These are phyloP conservation scores for Sonneratia alba DNA, from an alignment of 345 rosid species.

Conservation along the genomic window DNA sequence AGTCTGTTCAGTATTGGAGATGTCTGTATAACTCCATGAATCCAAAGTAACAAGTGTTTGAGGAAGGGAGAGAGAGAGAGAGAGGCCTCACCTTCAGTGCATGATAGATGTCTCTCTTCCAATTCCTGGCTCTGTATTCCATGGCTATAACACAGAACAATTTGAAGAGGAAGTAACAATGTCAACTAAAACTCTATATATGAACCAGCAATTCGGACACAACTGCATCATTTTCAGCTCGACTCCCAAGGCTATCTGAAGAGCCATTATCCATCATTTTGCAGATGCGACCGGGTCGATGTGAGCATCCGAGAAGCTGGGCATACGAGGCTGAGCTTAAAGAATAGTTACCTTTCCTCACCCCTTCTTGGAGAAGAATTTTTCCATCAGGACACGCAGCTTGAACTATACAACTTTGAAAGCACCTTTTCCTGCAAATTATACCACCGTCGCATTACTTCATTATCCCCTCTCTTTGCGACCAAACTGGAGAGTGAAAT, in stretches of 20 bases:
- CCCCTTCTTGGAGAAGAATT: conserved; percentile 5
- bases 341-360: conserved; percentile 2
- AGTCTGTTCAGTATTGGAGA: no score
- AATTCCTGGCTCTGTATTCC: conserved; percentile 9
- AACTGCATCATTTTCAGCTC: neutral
- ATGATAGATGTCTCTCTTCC: conserved; percentile 10
- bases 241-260: neutral
- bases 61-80: neutral
- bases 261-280: no score
- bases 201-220: neutral
- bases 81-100: conserved; percentile 4
- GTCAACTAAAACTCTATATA: no score
- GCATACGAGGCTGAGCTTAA: neutral
- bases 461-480: neutral
- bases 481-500: neutral
- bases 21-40: no score
- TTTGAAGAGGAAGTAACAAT: neutral
- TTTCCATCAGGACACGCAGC: conserved; percentile 5
- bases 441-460: no score
- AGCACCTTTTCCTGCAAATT: conserved; percentile 4
- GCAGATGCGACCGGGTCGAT: neutral
- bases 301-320: neutral
- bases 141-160: neutral
- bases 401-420: conserved; percentile 6
- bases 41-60: neutral